Conservation (phyloP, 257 asterid species). For the Eustoma russellianum region DNA sequence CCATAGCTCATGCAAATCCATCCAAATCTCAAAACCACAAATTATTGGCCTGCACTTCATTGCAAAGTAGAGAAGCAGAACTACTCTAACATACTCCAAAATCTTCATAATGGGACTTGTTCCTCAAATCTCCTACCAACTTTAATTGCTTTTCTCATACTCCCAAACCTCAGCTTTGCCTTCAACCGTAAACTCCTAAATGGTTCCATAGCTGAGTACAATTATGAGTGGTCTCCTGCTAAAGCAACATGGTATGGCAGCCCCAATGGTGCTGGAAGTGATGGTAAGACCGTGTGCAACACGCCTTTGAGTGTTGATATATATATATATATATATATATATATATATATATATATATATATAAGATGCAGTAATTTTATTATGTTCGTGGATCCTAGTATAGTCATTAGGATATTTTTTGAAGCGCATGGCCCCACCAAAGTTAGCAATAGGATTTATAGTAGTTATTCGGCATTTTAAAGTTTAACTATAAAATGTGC, state of each 20-base stretch:
- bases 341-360: neutral
- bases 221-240: conserved; percentile 54
- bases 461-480: too few species aligned
- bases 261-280: conserved; percentile 73
- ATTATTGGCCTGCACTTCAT: neutral
- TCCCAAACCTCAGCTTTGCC: conserved; percentile 27
- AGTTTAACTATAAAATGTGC: too few species aligned
- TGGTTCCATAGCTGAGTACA: conserved; percentile 24
- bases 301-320: neutral
- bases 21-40: too few species aligned
- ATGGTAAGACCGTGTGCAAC: conserved; percentile 31
- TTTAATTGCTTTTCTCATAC: conserved; percentile 21
- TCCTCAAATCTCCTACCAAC: conserved; percentile 4
- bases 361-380: too few species aligned
- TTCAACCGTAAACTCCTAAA: conserved; percentile 49
- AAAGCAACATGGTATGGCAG: conserved; percentile 87
- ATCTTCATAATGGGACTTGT: conserved; percentile 23
- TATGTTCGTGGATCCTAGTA: too few species aligned
- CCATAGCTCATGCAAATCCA: too few species aligned
- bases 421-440: too few species aligned
- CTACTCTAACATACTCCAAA: too few species aligned
- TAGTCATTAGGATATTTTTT: too few species aligned
- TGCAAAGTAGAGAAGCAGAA: neutral
- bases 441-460: too few species aligned
- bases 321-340: neutral